Percentiles rank a stretch among this genome's conserved stretches.
phyloP scores from a whole-genome alignment of 2,329 filamentous ascomycete genomes.

The Pseudocercospora macadamiae region DNA sequence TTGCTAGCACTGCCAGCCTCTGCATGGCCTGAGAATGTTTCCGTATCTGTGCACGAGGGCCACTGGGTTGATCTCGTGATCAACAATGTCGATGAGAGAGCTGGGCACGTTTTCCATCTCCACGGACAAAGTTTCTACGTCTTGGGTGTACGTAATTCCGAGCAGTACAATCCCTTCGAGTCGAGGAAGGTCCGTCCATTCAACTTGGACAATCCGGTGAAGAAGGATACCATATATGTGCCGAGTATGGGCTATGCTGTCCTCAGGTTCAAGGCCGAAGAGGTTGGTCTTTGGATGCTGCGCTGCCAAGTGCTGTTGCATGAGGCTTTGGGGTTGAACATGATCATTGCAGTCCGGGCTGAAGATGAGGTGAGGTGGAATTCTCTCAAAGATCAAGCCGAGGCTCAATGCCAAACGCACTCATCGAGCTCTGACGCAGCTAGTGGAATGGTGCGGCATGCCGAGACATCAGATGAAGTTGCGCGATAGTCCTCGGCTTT shows the following conservation, averaged over 20 bases:
- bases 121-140: slow-evolving; percentile 34
- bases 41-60: slow-evolving; percentile 31
- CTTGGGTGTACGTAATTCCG: slow-evolving; percentile 1
- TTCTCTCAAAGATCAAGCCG: not conserved
- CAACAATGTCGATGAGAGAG: slow-evolving; percentile 55
- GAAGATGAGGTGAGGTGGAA: not conserved
- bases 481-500: too few species aligned
- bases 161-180: not conserved
- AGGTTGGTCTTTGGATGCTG: slow-evolving; percentile 42
- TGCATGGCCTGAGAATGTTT: slow-evolving; percentile 41
- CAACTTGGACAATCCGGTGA: slow-evolving; percentile 19
- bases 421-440: not conserved
- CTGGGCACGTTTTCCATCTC: slow-evolving; percentile 54
- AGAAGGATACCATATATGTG: slow-evolving; percentile 41
- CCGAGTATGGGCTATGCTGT: slow-evolving; percentile 39
- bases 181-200: slow-evolving; percentile 10
- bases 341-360: slow-evolving; percentile 17
- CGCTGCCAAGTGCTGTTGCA: slow-evolving; percentile 43
- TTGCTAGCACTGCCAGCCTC: not conserved
- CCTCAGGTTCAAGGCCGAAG: slow-evolving; percentile 39
- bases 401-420: not conserved
- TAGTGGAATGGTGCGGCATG: too few species aligned
- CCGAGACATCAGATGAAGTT: too few species aligned
- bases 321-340: slow-evolving; percentile 19
- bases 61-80: slow-evolving; percentile 51